A percentile compares a stretch with the other conserved stretches of the same genome.
These are phyloP conservation scores for Halophytophthora polymorphica DNA, from an alignment of 352 stramenopile genomes.

Conservation along the genomic window DNA sequence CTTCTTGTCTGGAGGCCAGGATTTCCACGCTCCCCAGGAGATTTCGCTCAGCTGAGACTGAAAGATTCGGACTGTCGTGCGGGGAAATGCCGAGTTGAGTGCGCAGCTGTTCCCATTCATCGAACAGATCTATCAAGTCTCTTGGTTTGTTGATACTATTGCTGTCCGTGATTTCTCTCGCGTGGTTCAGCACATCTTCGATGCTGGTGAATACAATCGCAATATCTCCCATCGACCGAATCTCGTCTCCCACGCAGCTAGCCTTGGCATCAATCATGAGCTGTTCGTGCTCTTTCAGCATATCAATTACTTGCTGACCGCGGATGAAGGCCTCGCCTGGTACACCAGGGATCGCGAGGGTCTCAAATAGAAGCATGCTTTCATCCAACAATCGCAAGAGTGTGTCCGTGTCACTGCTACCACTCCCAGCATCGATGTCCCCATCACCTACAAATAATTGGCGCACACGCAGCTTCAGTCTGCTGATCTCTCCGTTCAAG, in stretches of 20 bases:
- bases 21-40: constrained; percentile 23
- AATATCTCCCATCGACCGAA: constrained; percentile 21
- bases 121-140: constrained; percentile 19
- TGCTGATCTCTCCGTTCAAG: constrained; percentile 6
- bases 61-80: neutral
- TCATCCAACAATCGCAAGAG: constrained; percentile 8
- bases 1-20: constrained; percentile 15
- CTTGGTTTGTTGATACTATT: constrained; percentile 12
- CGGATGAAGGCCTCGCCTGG: constrained; percentile 14
- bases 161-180: constrained; percentile 19
- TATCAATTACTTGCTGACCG: constrained; percentile 10
- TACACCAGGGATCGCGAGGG: constrained; percentile 13
- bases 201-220: constrained; percentile 11
- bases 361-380: constrained; percentile 11
- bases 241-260: constrained; percentile 16
- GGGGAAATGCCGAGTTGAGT: constrained; percentile 9
- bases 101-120: constrained; percentile 20
- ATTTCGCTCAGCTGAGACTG: neutral
- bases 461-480: constrained; percentile 13
- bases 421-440: neutral
- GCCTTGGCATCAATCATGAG: constrained; percentile 15
- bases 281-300: constrained; percentile 19
- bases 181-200: constrained; percentile 16
- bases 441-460: constrained; percentile 10
- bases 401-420: constrained; percentile 1